phyloP scores from a whole-genome alignment of 2,329 filamentous ascomycete species.

The Xylaria digitata region DNA sequence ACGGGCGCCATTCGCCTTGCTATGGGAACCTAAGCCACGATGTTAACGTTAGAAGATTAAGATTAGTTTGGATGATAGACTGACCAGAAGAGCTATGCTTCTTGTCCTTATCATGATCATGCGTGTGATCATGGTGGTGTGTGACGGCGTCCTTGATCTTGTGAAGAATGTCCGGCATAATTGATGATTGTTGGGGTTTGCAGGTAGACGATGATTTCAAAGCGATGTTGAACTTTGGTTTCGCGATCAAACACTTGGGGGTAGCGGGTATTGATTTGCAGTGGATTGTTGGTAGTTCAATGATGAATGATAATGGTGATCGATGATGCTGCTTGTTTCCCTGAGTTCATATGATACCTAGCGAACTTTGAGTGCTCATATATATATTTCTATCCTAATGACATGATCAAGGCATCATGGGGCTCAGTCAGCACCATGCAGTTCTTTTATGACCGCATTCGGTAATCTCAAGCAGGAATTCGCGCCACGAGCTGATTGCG shows the following conservation, averaged over 20 bases:
- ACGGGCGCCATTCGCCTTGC: slow-evolving; percentile 20
- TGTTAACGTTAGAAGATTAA: slow-evolving; percentile 6
- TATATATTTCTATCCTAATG: slow-evolving; percentile 16
- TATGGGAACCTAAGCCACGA: slow-evolving; percentile 3
- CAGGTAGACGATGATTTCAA: not conserved
- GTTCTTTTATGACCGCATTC: slow-evolving; percentile 16
- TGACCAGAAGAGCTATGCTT: slow-evolving; percentile 11
- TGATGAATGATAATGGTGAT: slow-evolving; percentile 1
- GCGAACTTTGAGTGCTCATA: slow-evolving; percentile 18
- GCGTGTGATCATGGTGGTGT: slow-evolving; percentile 30
- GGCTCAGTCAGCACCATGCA: slow-evolving; percentile 34
- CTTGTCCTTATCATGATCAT: slow-evolving; percentile 30
- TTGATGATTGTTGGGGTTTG: slow-evolving; percentile 13
- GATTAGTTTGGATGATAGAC: not conserved
- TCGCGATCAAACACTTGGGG: not conserved
- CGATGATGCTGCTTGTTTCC: slow-evolving; percentile 12
- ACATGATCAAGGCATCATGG: slow-evolving; percentile 2
- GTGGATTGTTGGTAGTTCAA: slow-evolving; percentile 5
- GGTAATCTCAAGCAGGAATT: slow-evolving; percentile 28
- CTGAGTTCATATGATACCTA: not conserved
- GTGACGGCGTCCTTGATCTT: slow-evolving; percentile 38
- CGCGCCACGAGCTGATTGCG: slow-evolving; percentile 10
- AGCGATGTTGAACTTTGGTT: not conserved
- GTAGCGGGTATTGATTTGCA: not conserved
- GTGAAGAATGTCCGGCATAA: slow-evolving; percentile 34